These are phyloP conservation scores for Debaryomyces tyrocola DNA, from an alignment of 805 yeast genomes.

Conservation along the genomic window DNA sequence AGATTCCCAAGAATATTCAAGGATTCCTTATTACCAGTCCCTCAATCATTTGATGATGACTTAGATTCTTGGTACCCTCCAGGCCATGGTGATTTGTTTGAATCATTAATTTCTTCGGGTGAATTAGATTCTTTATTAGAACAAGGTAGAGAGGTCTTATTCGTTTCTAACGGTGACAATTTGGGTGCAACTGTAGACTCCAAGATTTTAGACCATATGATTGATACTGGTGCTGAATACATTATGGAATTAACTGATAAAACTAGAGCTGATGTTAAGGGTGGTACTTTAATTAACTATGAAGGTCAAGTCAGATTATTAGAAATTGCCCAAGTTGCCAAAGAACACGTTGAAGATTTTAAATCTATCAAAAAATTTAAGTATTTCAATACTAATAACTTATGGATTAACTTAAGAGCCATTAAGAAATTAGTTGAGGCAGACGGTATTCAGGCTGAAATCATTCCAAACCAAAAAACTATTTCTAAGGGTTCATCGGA, in stretches of 20 bases:
- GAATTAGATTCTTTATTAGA: slow-evolving; percentile 85
- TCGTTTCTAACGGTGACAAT: slow-evolving; percentile 97
- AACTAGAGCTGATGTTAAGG: slow-evolving; percentile 98
- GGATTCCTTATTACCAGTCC: slow-evolving; percentile 96
- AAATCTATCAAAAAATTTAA: slow-evolving; percentile 97
- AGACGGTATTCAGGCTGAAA: slow-evolving; percentile 82
- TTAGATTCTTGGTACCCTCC: slow-evolving; percentile 97
- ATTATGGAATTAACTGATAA: slow-evolving; percentile 98
- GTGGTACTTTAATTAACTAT: slow-evolving; percentile 96
- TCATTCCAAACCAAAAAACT: slow-evolving; percentile 91
- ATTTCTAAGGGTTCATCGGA: slow-evolving; percentile 76
- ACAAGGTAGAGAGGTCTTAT: slow-evolving; percentile 91
- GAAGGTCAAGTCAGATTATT: slow-evolving; percentile 91
- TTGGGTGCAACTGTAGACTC: slow-evolving; percentile 97
- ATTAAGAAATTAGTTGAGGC: slow-evolving; percentile 87
- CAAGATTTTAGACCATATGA: slow-evolving; percentile 87
- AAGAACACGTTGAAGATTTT: slow-evolving; percentile 97
- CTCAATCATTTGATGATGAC: slow-evolving; percentile 68
- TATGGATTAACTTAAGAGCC: slow-evolving; percentile 96
- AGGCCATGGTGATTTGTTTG: slow-evolving; percentile 99
- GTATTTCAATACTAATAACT: slow-evolving; percentile 96
- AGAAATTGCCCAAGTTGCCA: slow-evolving; percentile 98
- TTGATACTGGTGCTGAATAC: slow-evolving; percentile 88
- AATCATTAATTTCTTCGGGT: slow-evolving; percentile 84
- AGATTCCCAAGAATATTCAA: slow-evolving; percentile 93